Evolutionary conservation across 1,139 yeast genomes (phyloP).

Genomic region (Yamadazyma buinensis): DNA sequence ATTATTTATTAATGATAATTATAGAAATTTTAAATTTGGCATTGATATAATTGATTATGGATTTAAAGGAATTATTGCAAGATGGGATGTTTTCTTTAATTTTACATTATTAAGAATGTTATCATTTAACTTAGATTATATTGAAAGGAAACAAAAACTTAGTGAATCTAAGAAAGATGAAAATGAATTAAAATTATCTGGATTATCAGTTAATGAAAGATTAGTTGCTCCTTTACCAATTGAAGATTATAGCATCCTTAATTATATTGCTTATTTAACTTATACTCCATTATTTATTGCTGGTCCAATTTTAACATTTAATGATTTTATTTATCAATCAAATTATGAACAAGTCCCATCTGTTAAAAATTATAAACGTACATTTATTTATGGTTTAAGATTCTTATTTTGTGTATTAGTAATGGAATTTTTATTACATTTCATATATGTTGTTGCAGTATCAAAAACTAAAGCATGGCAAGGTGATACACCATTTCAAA

Average conservation of each 20-base stretch:
- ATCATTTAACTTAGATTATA: constrained; percentile 76
- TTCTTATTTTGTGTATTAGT: constrained; percentile 68
- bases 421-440: constrained; percentile 89
- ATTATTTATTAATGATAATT: constrained; percentile 72
- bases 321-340: constrained; percentile 81
- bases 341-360: constrained; percentile 36
- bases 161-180: constrained; percentile 12
- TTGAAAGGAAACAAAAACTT: constrained; percentile 35
- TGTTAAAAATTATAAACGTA: constrained; percentile 45
- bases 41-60: constrained; percentile 51
- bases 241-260: constrained; percentile 54
- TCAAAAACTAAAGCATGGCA: constrained; percentile 88
- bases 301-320: constrained; percentile 91
- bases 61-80: constrained; percentile 67
- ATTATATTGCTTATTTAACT: constrained; percentile 71
- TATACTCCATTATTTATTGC: constrained; percentile 92
- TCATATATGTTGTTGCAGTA: constrained; percentile 89
- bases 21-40: constrained; percentile 52
- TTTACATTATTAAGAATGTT: constrained; percentile 81
- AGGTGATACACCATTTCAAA: constrained; percentile 85
- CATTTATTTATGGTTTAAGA: constrained; percentile 60
- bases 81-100: constrained; percentile 97
- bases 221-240: constrained; percentile 60
- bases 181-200: constrained; percentile 11
- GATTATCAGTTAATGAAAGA: constrained; percentile 61